Evolutionary conservation across 257 asterid genomes (phyloP).

Genomic region (Misopates orontium): DNA sequence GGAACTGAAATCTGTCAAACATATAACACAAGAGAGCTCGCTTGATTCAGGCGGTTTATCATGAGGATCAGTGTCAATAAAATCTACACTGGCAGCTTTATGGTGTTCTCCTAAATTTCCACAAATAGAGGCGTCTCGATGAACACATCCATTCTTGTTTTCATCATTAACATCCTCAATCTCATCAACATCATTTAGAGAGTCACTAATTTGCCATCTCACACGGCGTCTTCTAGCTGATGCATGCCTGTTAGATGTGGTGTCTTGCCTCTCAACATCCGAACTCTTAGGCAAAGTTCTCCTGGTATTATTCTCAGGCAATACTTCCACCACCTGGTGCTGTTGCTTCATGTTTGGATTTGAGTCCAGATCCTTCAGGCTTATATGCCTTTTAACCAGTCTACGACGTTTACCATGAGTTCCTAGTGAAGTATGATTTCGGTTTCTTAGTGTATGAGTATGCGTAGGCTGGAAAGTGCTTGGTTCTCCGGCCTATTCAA

Average conservation of each 20-base stretch:
- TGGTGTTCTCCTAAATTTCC: conserved; percentile 28
- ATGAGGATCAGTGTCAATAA: conserved; percentile 28
- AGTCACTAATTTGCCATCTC: conserved; percentile 27
- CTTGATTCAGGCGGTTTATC: conserved; percentile 35
- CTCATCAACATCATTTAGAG: conserved; percentile 31
- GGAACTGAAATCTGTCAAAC: conserved; percentile 82
- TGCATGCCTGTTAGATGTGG: conserved; percentile 29
- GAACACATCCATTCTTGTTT: conserved; percentile 22
- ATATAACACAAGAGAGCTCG: conserved; percentile 81
- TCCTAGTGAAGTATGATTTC: conserved; percentile 36
- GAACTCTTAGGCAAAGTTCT: conserved; percentile 27
- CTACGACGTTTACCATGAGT: conserved; percentile 44
- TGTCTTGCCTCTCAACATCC: conserved; percentile 36
- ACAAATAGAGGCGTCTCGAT: conserved; percentile 28
- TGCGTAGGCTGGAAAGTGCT: conserved; percentile 32
- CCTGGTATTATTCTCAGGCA: conserved; percentile 26
- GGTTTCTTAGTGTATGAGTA: conserved; percentile 41
- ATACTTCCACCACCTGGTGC: conserved; percentile 19
- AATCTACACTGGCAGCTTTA: conserved; percentile 33
- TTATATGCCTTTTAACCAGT: conserved; percentile 53
- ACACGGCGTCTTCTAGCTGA: conserved; percentile 23
- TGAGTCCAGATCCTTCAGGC: conserved; percentile 34
- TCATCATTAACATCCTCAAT: conserved; percentile 35
- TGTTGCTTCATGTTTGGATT: conserved; percentile 41
- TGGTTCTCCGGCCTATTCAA: conserved; percentile 40